phyloP scores from a whole-genome alignment of 2,329 filamentous ascomycete genomes.

The Dothideomycetes sp. region DNA sequence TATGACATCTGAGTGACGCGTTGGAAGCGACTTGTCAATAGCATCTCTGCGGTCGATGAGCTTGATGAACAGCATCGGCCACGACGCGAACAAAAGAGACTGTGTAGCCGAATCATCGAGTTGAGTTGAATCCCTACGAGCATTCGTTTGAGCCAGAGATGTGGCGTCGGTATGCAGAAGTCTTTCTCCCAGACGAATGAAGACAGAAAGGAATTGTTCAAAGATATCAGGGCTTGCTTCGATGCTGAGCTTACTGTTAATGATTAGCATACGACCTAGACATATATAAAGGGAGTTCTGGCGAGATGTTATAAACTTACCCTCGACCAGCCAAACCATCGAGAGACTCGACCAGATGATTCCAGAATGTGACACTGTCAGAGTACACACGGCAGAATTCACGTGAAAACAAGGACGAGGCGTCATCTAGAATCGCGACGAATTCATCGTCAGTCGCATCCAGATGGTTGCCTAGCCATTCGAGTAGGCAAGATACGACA shows the following conservation, averaged over 20 bases:
- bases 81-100: neutral
- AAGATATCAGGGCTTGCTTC: neutral
- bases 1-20: neutral
- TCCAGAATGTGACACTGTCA: slow-evolving; percentile 18
- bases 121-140: slow-evolving; percentile 11
- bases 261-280: no score
- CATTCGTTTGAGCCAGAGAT: neutral
- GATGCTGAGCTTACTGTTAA: neutral
- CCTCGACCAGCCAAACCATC: neutral
- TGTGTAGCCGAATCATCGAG: neutral
- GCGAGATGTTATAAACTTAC: slow-evolving; percentile 19
- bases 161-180: neutral
- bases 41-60: neutral
- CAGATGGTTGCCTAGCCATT: slow-evolving; percentile 18
- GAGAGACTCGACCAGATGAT: slow-evolving; percentile 12
- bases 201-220: neutral
- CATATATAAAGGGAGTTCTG: no score
- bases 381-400: slow-evolving; percentile 1
- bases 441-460: slow-evolving; percentile 18
- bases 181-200: neutral
- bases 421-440: slow-evolving; percentile 14
- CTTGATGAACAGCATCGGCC: neutral
- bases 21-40: neutral
- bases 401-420: slow-evolving; percentile 4
- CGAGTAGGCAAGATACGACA: slow-evolving; percentile 1